A percentile compares a stretch with the other conserved stretches of the same genome.
phyloP scores from a whole-genome alignment of 108 stramenopile genomes.

The Skeletonema tropicum region DNA sequence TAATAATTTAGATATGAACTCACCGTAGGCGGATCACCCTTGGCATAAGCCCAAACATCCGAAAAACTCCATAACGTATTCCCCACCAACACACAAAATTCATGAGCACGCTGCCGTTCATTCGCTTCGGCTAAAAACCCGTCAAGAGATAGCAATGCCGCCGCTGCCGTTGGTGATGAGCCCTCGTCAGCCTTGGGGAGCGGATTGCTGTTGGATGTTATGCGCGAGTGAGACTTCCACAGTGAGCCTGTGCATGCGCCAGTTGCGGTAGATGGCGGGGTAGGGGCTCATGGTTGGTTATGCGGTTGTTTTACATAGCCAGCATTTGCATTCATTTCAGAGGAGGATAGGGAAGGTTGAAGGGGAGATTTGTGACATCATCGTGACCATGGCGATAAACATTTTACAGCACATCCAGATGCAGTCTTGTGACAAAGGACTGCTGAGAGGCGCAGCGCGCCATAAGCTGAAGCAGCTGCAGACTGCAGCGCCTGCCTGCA shows the following conservation, averaged over 20 bases:
- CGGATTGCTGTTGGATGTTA: neutral
- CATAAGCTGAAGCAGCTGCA: no score
- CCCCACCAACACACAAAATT: slow-evolving; percentile 78
- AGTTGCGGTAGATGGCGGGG: slow-evolving; percentile 48
- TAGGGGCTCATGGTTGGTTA: slow-evolving; percentile 24
- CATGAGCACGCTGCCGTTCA: slow-evolving; percentile 52
- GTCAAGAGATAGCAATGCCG: slow-evolving; percentile 28
- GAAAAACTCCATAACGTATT: slow-evolving; percentile 73
- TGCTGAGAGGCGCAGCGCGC: no score
- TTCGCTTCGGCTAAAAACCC: slow-evolving; percentile 50
- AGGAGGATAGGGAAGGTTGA: no score
- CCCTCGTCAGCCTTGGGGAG: slow-evolving; percentile 8
- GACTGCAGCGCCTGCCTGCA: no score
- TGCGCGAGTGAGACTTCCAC: slow-evolving; percentile 51
- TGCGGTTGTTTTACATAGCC: neutral
- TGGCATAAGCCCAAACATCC: slow-evolving; percentile 53
- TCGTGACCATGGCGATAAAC: no score
- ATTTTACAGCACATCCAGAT: no score
- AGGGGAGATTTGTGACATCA: no score
- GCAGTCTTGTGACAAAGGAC: no score
- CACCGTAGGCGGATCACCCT: slow-evolving; percentile 74
- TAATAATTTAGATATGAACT: slow-evolving; percentile 5
- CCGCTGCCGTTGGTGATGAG: slow-evolving; percentile 4
- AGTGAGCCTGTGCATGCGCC: slow-evolving; percentile 49
- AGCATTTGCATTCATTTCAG: neutral